Base-by-base conservation (phyloP, 108 stramenopile genomes). In the Fragilaria radians region DNA sequence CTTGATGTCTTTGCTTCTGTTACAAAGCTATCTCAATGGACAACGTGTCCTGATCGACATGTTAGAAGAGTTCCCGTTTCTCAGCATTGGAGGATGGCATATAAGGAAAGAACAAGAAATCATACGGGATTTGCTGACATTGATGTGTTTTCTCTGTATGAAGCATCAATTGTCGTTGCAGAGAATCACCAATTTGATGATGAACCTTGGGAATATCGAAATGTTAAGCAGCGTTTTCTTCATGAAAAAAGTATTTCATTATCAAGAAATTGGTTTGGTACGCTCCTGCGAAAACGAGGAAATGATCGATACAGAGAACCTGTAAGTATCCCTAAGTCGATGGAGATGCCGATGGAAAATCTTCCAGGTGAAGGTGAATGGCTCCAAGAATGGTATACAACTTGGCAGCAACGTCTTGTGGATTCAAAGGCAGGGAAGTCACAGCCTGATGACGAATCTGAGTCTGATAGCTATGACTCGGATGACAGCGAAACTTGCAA, bases 181-280 rank as follows among this genome's bases (percentile, higher is more conserved):
- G 61, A 73, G 30, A 65, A 70, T 21, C 36, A 61, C 4, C 55
- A 58, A 29, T 66, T 76, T 25, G 88, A 89, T 54, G 33, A 52
- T 25, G 73, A 66, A 25, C 82, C 88, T 19, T 89, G 88, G 88
- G 88, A 89, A 57, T 73, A 57, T 50, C 80, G 88, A 21, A 72
- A 83, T 60, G 88, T 89, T 25, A 66, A 79, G 57, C 88, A 89
- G 56, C 68, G 79, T 0, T 89, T 89, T 57, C 70, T 89, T 11
- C 69, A 84, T 46, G 88, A 89, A 49, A 68, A 76, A 33, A 89
- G 88, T 55, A 33, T 86, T 19, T 29, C 66, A 19, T 83, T 82
- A 57, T 78, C 76, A 4, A 68, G 83, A 7, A 89, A 89, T 36
- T 89, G 88, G 88, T 89, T 84, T 65, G 88, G 88, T 69, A 62